Conservation (phyloP, 257 asterid species). For the Orobanche coerulescens region DNA sequence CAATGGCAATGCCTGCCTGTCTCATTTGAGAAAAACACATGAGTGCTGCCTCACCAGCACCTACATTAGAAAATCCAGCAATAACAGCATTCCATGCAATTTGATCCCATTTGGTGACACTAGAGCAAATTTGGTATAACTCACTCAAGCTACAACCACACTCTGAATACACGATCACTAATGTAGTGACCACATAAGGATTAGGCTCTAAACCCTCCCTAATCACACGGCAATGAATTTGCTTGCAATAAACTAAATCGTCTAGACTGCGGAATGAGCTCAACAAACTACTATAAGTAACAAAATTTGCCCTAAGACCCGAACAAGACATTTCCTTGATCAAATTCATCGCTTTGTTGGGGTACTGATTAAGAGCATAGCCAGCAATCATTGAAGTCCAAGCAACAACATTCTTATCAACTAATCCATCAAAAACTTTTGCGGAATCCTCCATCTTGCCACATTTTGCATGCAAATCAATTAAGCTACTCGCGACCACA, state of each 20-base stretch:
- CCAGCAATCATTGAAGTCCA: constrained; percentile 57
- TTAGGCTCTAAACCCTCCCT: constrained; percentile 43
- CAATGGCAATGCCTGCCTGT: constrained; percentile 26
- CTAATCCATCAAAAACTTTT: constrained; percentile 39
- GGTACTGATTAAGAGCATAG: constrained; percentile 31
- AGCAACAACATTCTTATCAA: constrained; percentile 31
- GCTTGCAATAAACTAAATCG: constrained; percentile 43
- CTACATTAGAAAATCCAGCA: constrained; percentile 52
- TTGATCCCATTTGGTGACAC: constrained; percentile 42
- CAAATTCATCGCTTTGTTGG: constrained; percentile 35
- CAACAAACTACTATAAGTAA: constrained; percentile 40
- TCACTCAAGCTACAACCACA: constrained; percentile 39
- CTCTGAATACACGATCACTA: constrained; percentile 41
- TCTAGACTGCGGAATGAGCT: constrained; percentile 37
- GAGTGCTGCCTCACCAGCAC: constrained; percentile 41
- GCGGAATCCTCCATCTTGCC: constrained; percentile 32
- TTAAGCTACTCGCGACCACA: constrained; percentile 54
- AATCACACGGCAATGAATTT: constrained; percentile 42
- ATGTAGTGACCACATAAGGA: constrained; percentile 33
- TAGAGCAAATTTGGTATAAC: constrained; percentile 28
- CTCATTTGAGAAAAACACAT: constrained; percentile 41
- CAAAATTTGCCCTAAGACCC: constrained; percentile 31
- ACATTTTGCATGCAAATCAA: constrained; percentile 52
- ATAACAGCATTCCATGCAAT: constrained; percentile 57
- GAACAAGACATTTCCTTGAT: constrained; percentile 36